Evolutionary conservation across 805 yeast genomes (phyloP).

Genomic region (Starmerella cellae): DNA sequence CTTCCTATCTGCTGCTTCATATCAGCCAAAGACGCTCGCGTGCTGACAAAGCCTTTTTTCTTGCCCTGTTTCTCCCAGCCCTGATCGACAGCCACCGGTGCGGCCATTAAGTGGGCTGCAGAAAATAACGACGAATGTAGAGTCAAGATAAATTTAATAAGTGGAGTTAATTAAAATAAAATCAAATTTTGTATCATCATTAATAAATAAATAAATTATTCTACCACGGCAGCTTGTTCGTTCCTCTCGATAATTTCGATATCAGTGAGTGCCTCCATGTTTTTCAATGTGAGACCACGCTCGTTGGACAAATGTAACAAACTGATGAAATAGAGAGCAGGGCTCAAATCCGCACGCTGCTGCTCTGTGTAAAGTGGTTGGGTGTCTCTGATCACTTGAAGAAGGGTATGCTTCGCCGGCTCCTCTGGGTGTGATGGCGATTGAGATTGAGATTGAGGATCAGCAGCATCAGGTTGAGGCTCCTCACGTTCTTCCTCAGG

Average conservation of each 20-base stretch:
- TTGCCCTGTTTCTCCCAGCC: too few relatives aligned
- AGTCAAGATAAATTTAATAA: too few relatives aligned
- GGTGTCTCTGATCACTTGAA: slow-evolving; percentile 39
- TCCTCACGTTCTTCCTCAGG: not conserved
- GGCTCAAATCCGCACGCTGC: slow-evolving; percentile 54
- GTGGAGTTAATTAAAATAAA: too few relatives aligned
- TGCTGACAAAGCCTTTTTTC: too few relatives aligned
- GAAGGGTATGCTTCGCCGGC: slow-evolving; percentile 25
- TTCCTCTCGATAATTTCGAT: slow-evolving; percentile 1
- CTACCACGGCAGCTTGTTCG: not conserved
- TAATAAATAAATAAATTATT: not conserved
- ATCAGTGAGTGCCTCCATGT: slow-evolving; percentile 32
- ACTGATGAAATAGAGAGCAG: slow-evolving; percentile 76
- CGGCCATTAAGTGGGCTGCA: too few relatives aligned
- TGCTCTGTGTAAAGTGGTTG: slow-evolving; percentile 41
- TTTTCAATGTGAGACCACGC: slow-evolving; percentile 49
- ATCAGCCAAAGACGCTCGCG: too few relatives aligned
- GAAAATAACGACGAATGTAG: too few relatives aligned
- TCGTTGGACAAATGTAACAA: slow-evolving; percentile 78
- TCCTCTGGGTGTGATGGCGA: not conserved
- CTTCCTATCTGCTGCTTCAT: too few relatives aligned
- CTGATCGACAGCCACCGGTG: too few relatives aligned
- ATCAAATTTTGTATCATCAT: too few relatives aligned
- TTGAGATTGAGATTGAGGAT: not conserved
- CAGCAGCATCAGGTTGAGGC: not conserved